These are phyloP conservation scores for Crithidia brevicula DNA, from an alignment of 208 protist genomes.

Conservation along the genomic window DNA sequence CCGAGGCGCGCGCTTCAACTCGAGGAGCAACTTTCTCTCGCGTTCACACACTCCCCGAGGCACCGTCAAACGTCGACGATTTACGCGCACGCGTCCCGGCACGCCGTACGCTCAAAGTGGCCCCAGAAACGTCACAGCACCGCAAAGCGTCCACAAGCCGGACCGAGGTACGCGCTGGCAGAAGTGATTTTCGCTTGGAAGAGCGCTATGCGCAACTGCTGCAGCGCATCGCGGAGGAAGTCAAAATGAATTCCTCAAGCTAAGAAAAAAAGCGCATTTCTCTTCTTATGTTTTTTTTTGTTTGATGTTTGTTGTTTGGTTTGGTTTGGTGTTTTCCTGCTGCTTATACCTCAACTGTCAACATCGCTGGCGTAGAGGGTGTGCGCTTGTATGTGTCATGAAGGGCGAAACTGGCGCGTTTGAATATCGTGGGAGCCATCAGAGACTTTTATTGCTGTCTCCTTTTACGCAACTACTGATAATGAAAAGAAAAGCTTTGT, in stretches of 20 bases:
- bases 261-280: too few species aligned
- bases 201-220: constrained; percentile 22
- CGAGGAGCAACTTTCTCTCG: not conserved
- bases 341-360: too few species aligned
- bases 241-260: not conserved
- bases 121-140: not conserved
- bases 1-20: not conserved
- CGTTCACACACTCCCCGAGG: constrained; percentile 14
- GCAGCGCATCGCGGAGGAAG: constrained; percentile 18
- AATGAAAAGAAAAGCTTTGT: too few species aligned
- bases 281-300: too few species aligned
- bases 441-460: too few species aligned
- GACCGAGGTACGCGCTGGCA: not conserved
- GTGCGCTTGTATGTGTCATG: too few species aligned
- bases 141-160: not conserved
- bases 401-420: too few species aligned
- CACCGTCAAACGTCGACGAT: constrained; percentile 9
- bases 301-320: too few species aligned
- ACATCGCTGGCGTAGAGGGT: too few species aligned
- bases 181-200: constrained; percentile 7
- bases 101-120: not conserved
- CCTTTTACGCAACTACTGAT: too few species aligned
- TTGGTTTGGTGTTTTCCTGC: too few species aligned
- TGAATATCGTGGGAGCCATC: too few species aligned
- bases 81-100: constrained; percentile 8